Evolutionary conservation across 768 basidiomycete species (phyloP).

Genomic region (Sistotremastrum suecicum): DNA sequence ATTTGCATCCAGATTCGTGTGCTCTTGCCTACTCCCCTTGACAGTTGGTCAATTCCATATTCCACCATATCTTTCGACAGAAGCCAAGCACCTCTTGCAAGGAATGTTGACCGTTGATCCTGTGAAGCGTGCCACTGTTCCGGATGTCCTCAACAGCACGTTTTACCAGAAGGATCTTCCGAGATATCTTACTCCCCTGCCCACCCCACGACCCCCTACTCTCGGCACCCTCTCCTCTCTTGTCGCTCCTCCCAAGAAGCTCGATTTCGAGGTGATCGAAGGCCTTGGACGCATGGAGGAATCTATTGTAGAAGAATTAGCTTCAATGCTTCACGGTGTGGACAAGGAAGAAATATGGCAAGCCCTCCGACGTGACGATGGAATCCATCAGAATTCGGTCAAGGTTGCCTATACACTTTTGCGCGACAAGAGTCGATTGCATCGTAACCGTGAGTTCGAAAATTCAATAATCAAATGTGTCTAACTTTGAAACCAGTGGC

Average conservation of each 20-base stretch:
- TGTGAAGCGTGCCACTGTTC: constrained; percentile 84
- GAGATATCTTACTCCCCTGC: constrained; percentile 74
- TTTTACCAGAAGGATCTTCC: constrained; percentile 83
- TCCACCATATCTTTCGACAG: constrained; percentile 65
- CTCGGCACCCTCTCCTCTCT: constrained; percentile 61
- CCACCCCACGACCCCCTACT: constrained; percentile 63
- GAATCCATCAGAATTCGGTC: constrained; percentile 78
- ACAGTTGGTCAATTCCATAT: constrained; percentile 78
- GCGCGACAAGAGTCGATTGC: constrained; percentile 72
- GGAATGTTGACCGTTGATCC: constrained; percentile 92
- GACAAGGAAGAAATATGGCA: constrained; percentile 81
- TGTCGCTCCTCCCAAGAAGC: constrained; percentile 46
- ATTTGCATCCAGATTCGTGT: not conserved
- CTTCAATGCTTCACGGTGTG: constrained; percentile 55
- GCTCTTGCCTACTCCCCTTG: constrained; percentile 5
- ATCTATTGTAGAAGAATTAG: constrained; percentile 75
- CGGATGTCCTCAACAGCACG: constrained; percentile 84
- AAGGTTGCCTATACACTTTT: constrained; percentile 94
- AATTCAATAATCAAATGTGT: constrained; percentile 4
- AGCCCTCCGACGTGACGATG: constrained; percentile 70
- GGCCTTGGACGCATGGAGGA: constrained; percentile 89
- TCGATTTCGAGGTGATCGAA: constrained; percentile 79
- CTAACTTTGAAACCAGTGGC: constrained; percentile 35
- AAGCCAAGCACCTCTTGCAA: constrained; percentile 67
- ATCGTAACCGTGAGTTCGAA: constrained; percentile 61